Evolutionary conservation across 169 alveolate species (phyloP), one percentile per base, ranked within the genome.

Genomic region (Plasmodium vivax): DNA sequence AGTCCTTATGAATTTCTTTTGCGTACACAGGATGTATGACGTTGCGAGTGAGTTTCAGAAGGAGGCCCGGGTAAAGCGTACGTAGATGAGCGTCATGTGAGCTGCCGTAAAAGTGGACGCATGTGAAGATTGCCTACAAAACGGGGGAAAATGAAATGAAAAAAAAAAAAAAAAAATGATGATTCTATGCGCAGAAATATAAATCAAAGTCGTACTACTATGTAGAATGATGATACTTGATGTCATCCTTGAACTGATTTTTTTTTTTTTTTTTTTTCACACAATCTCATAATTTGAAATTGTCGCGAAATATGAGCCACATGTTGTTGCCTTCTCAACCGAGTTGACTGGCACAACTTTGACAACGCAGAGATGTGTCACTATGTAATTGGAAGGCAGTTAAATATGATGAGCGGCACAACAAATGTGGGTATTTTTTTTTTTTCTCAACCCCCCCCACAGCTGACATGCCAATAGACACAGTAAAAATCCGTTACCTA

Each of bases 221-320:
- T 34, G 94, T 88, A 88, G 94, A 77, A 88, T 88, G 94, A 77
- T 88, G 94, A 88, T 68, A 88, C 71, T 58, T 1, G 27, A 41
- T 71, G 94, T 88, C 94, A 88, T 88, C 94, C 94, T 88, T 88
- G 94, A 88, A 45, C 94, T 88, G 94, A 88, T 88, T 79, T 77
- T 88, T 88, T 88, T 88, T 79, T 77, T 83, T 62, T 84, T 84
- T 82, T 82, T 82, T 82, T 82, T 27, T 56, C 32, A 43, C 58
- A 38, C 7, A 19, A 80, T n/a, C 30, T 30, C 14, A 68, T 30
- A 68, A 68, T 68, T 19, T 27, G 36, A 68, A 27, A 68, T 68
- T 68, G 43, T 68, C 38, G 38, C n/a, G 0, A 27, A 23, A 68
- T 10, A 10, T 68, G 38, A 19, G 77, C 38, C 38, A 68, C 38